These are phyloP conservation scores for Nakazawaea ernobii DNA, from an alignment of 805 yeast species.

Conservation along the genomic window DNA sequence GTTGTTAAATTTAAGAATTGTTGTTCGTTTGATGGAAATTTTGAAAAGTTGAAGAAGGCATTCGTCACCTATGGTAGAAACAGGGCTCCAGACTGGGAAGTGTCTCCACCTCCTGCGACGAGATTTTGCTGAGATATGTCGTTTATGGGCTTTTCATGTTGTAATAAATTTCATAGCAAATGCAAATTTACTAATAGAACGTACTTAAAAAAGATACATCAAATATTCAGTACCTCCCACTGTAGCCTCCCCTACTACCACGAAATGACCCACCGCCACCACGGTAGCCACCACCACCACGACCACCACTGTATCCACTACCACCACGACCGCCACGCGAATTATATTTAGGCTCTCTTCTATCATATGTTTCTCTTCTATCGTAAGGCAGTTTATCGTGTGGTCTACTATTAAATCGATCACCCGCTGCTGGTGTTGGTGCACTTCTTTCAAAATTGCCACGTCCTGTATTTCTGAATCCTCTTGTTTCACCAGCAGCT, in stretches of 20 bases:
- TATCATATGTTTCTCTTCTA: background rate
- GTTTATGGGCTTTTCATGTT: too few relatives aligned
- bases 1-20: too few relatives aligned
- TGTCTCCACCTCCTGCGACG: background rate
- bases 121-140: too few relatives aligned
- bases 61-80: too few relatives aligned
- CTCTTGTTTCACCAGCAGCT: background rate
- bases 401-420: background rate
- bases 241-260: background rate
- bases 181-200: too few relatives aligned
- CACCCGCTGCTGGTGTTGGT: background rate
- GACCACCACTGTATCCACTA: background rate
- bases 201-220: too few relatives aligned
- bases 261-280: background rate
- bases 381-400: conserved; percentile 1
- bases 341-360: background rate
- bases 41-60: too few relatives aligned
- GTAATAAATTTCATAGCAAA: too few relatives aligned
- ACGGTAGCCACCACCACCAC: conserved; percentile 2
- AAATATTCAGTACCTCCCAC: background rate
- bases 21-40: too few relatives aligned
- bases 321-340: conserved; percentile 1
- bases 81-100: too few relatives aligned
- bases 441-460: background rate
- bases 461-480: background rate